Conservation (phyloP, 371 early-diverging fungal species). For the Amoeboaphelidium occidentale region DNA sequence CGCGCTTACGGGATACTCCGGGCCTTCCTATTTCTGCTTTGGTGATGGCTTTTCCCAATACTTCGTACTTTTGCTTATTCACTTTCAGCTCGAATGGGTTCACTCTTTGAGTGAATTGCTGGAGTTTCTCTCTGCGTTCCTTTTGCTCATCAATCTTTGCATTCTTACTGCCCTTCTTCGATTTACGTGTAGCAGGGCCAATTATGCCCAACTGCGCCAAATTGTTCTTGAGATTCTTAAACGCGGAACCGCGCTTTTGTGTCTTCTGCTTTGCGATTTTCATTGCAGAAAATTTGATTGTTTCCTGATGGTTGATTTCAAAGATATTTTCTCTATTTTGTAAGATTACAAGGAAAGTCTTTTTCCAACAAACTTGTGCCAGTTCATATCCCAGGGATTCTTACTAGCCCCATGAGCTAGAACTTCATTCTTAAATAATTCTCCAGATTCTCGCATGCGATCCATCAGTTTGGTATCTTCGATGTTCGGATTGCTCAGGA, state of each 20-base stretch:
- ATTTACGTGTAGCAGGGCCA: conserved; percentile 35
- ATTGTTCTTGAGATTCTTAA: conserved; percentile 51
- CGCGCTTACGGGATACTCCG: conserved; percentile 43
- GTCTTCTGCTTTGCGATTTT: not conserved
- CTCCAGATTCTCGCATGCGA: conserved; percentile 15
- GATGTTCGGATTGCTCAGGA: not conserved
- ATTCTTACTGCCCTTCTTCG: conserved; percentile 28
- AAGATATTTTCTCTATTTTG: not conserved
- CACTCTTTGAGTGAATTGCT: conserved; percentile 2
- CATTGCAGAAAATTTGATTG: not conserved
- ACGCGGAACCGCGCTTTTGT: conserved; percentile 13
- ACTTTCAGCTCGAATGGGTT: conserved; percentile 79
- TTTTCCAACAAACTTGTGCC: not conserved
- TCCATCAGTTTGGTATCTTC: not conserved
- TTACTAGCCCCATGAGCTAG: conserved; percentile 77
- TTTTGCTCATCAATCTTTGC: conserved; percentile 17
- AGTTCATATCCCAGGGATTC: conserved; percentile 44
- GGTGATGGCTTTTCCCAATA: conserved; percentile 61
- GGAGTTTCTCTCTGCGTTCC: conserved; percentile 9
- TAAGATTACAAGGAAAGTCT: not conserved
- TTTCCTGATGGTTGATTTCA: not conserved
- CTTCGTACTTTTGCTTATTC: conserved; percentile 44
- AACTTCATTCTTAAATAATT: conserved; percentile 39
- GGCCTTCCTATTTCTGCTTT: conserved; percentile 64
- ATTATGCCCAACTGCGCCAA: conserved; percentile 48